Percentiles rank a stretch among this genome's conserved stretches.
These are phyloP conservation scores for Amylocarpus encephaloides DNA, from an alignment of 2,329 filamentous ascomycete species.

Conservation along the genomic window DNA sequence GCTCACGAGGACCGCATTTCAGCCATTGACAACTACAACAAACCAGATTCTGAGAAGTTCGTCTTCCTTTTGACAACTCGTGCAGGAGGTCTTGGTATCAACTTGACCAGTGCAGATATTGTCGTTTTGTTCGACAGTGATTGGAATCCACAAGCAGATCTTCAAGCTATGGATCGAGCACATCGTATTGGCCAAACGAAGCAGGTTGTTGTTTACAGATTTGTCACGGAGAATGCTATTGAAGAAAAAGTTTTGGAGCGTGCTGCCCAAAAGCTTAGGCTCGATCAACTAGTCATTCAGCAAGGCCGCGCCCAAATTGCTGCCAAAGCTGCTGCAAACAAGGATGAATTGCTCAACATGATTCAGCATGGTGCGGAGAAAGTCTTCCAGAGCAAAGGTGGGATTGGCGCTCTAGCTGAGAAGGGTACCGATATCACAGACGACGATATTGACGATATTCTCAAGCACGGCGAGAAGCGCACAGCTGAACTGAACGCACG, in stretches of 20 bases:
- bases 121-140: constrained; percentile 96
- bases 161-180: constrained; percentile 97
- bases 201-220: constrained; percentile 92
- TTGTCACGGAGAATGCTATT: constrained; percentile 96
- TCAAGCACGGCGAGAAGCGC: constrained; percentile 78
- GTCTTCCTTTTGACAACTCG: constrained; percentile 92
- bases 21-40: constrained; percentile 98
- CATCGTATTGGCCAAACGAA: constrained; percentile 99
- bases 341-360: constrained; percentile 95
- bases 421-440: constrained; percentile 64
- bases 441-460: constrained; percentile 83
- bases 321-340: constrained; percentile 85
- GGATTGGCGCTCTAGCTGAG: constrained; percentile 52
- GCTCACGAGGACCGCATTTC: constrained; percentile 96
- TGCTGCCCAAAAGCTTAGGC: constrained; percentile 89
- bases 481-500: constrained; percentile 87
- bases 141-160: constrained; percentile 97
- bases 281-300: constrained; percentile 96
- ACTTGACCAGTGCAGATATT: constrained; percentile 89
- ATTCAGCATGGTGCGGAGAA: constrained; percentile 98
- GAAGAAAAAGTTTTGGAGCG: constrained; percentile 97
- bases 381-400: constrained; percentile 72
- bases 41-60: constrained; percentile 90
- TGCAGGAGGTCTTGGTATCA: constrained; percentile 94
- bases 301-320: constrained; percentile 90